Base-by-base conservation (phyloP, 768 basidiomycete species). In the Hirschioporus abietinus region DNA sequence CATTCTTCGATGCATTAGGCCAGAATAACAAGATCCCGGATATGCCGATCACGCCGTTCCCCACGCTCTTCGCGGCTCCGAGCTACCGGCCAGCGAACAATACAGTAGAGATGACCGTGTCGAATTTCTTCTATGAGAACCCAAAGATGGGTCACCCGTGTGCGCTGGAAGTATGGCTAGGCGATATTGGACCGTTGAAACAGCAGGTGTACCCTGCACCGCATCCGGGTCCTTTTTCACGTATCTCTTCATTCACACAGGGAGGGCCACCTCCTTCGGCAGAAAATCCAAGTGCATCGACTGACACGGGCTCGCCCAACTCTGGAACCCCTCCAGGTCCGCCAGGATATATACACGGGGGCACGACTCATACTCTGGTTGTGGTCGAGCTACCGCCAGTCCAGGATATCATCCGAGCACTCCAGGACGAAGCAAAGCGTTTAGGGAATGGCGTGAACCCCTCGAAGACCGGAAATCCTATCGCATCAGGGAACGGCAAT, bases 121-220 rank as follows among this genome's bases (percentile, higher is more conserved):
- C 93, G 64, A 91, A 95, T 75, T 95, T 95, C 79, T 94, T 92
- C 75, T 93, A 90, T 71, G 84, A 89, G 64, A 84, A 94, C 70
- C 87, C 87, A 25, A 86, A 86, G 72, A 85, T 86, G 8, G 80
- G 81, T 63, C 76, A 79, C 34, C 88, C 88, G 65, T 83, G 82
- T n/a, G 87, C 95, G 1, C 82, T 96, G 58, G 90, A 94, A 70
- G 88, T 96, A n/a, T 96, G 95, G 78, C 84, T 97, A 8, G 95
- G 95, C 27, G 92, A 90, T 69, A 82, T 96, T 23, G 95, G 95
- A 8, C 95, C 95, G 17, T 83, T 97, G 58, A 83, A 81, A n/a
- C 81, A 88, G 64, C 88, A 91, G 23, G 84, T 89, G 60, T 95
- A 90, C 77, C 90, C 91, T 69, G 85, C 91, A 1, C 80, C 86